phyloP scores from a whole-genome alignment of 2,329 filamentous ascomycete genomes.

The Tolypocladium album region DNA sequence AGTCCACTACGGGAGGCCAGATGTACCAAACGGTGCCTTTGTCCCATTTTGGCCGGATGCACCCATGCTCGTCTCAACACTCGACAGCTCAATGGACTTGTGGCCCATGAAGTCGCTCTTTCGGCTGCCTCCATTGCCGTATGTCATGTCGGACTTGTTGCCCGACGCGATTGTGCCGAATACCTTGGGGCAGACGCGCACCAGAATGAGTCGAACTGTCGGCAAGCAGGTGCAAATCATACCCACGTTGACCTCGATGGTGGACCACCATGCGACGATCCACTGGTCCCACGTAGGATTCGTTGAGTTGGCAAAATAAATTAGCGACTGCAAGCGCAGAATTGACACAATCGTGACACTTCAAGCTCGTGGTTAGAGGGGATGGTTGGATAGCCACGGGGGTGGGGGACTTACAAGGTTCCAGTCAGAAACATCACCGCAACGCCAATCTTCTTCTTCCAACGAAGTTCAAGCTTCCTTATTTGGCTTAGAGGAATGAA shows the following conservation, averaged over 20 bases:
- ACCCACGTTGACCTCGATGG: neutral
- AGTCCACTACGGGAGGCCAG: too few species aligned
- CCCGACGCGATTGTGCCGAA: neutral
- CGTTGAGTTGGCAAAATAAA: neutral
- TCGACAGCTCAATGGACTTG: neutral
- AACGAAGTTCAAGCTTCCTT: neutral
- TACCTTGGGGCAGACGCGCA: neutral
- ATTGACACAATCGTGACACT: neutral
- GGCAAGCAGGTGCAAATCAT: neutral
- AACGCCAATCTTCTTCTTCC: slow-evolving; percentile 3
- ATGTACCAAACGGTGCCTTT: too few species aligned
- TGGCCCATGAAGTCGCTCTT: neutral
- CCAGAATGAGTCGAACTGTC: neutral
- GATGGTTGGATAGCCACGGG: neutral
- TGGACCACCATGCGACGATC: neutral
- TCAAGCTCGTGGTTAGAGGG: neutral
- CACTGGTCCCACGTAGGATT: neutral
- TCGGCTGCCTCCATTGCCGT: neutral
- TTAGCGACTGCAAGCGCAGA: neutral
- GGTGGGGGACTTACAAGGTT: neutral
- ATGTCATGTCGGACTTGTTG: neutral
- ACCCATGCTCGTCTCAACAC: neutral
- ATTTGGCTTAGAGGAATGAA: slow-evolving; percentile 1
- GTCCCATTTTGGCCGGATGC: neutral
- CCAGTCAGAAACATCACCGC: slow-evolving; percentile 3